These are phyloP conservation scores for Gastrolobium bilobum DNA, from an alignment of 306 rosid species.

Conservation along the genomic window DNA sequence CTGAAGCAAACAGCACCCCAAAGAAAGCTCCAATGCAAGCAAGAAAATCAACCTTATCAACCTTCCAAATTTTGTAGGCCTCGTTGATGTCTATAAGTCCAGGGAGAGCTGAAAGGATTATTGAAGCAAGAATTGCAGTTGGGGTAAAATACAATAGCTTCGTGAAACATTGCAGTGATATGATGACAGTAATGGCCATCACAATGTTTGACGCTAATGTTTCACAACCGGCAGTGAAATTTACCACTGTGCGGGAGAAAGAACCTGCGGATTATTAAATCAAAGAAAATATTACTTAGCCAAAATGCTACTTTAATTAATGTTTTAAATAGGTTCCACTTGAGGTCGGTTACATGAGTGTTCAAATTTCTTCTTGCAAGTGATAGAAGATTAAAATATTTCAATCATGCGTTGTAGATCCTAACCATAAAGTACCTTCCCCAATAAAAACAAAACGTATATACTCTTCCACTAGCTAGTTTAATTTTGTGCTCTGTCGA, in stretches of 20 bases:
- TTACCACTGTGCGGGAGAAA: conserved; percentile 73
- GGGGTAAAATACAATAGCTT: conserved; percentile 76
- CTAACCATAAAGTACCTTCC: no score
- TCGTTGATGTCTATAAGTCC: conserved; percentile 63
- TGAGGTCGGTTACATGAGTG: not conserved
- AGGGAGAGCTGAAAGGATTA: conserved; percentile 74
- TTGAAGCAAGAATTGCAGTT: conserved; percentile 70
- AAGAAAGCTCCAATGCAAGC: conserved; percentile 67
- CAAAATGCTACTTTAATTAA: not conserved
- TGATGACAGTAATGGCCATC: conserved; percentile 68
- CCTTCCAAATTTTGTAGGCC: conserved; percentile 70
- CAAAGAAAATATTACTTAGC: not conserved
- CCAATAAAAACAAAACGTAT: not conserved
- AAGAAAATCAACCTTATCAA: conserved; percentile 72
- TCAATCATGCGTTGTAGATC: no score
- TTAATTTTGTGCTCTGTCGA: not conserved
- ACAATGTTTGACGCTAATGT: conserved; percentile 68
- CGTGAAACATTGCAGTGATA: conserved; percentile 62
- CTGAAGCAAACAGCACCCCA: conserved; percentile 63
- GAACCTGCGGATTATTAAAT: conserved; percentile 56
- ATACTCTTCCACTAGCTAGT: not conserved
- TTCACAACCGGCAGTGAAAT: conserved; percentile 70
- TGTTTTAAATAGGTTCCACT: not conserved
- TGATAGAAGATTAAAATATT: no score
- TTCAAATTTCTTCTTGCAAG: no score